Evolutionary conservation across 495 filamentous ascomycete genomes (phyloP), one percentile per base, ranked within the genome.

Genomic region (Trypethelium eluteriae): DNA sequence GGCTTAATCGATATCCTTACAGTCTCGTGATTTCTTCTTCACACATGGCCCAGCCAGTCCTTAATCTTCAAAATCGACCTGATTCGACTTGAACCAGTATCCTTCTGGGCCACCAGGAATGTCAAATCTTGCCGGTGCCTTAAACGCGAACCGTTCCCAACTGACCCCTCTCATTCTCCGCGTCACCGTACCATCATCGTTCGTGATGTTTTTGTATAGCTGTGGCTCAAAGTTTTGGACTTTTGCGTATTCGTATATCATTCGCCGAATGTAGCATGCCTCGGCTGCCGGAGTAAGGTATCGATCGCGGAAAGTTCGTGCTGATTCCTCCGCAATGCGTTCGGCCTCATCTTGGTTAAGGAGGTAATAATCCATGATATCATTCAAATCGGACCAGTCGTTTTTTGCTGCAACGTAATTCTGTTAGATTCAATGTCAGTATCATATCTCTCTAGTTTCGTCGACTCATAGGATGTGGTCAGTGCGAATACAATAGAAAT

Each of bases 361-460:
- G 56, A 85, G 77, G 4, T 85, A 76, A 61, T 76, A 77, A 63
- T 83, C 67, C 46, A 88, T 79, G 69, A 80, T 84, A 2, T 74
- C 70, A 18, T 83, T 76, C 2, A 88, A 71, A 70, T 87, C 80
- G 0, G 77, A 75, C 70, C 79, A 89, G 67, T 88, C 83, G 7
- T 75, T 68, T 14, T 79, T 72, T 2, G 87, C 84, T 64, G 84
- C 74, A 34, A 88, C 76, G 57, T 81, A 88, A 67, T 88, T 90
- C 49, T 86, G 18, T 36, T 25, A 25, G 7, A 34, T 7, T 35
- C 10, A 36, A 1, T 10, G 53, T 59, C 7, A 59, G 4, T 18
- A 36, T 18, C 32, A 59, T 14, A 5, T 6, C 11, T 36, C 25
- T 5, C 18, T 9, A 18, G 11, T 14, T 5, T 11, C 5, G 11